Conservation (phyloP, 2,329 filamentous ascomycete genomes). For the Aspergillus sp. region DNA sequence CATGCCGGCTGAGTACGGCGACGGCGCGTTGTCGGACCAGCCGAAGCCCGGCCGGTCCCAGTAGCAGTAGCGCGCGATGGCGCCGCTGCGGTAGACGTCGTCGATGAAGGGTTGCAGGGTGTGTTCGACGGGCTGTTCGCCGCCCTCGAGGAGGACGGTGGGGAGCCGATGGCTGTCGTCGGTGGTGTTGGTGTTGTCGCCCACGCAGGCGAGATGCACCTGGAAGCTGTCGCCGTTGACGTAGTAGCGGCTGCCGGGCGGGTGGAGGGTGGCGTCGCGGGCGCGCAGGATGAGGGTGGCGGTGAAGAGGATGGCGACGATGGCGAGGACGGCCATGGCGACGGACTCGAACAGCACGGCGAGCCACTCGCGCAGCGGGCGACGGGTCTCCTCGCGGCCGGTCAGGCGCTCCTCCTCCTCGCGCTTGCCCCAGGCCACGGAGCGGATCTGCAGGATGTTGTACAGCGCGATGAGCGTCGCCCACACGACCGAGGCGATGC, state of each 20-base stretch:
- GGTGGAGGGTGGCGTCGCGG: constrained; percentile 70
- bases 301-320: constrained; percentile 72
- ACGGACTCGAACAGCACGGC: constrained; percentile 74
- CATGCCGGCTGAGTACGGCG: constrained; percentile 89
- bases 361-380: constrained; percentile 79
- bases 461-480: constrained; percentile 76
- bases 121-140: constrained; percentile 74
- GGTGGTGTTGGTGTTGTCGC: constrained; percentile 57
- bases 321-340: constrained; percentile 65
- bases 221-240: constrained; percentile 84
- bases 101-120: constrained; percentile 79
- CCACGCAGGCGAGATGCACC: constrained; percentile 81
- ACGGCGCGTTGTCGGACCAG: constrained; percentile 89
- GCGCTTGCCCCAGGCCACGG: constrained; percentile 85
- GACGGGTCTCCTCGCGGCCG: constrained; percentile 79
- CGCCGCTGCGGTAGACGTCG: constrained; percentile 71
- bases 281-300: constrained; percentile 76
- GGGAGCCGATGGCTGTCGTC: constrained; percentile 53
- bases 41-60: constrained; percentile 88
- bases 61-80: constrained; percentile 88
- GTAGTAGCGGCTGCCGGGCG: constrained; percentile 72
- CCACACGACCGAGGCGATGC: constrained; percentile 83
- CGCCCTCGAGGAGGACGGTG: constrained; percentile 83
- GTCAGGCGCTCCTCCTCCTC: constrained; percentile 93
- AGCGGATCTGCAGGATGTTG: constrained; percentile 74